Percentiles rank a stretch among this genome's conserved stretches.
Conservation (phyloP, 2,329 filamentous ascomycete species). For the Aureobasidium mangrovei region DNA sequence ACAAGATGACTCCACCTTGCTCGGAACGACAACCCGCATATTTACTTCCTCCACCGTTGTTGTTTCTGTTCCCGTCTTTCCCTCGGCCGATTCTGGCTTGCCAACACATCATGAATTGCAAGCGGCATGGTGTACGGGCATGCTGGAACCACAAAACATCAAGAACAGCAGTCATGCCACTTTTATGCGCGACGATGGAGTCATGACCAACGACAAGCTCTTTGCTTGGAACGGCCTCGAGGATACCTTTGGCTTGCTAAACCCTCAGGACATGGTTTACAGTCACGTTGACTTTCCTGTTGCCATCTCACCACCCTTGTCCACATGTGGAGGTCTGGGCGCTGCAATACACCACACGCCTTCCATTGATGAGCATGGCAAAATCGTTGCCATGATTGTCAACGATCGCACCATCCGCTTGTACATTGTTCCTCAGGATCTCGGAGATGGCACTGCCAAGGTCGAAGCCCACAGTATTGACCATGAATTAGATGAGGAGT, state of each 20-base stretch:
- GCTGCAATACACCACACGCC: conserved; percentile 30
- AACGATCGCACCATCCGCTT: conserved; percentile 30
- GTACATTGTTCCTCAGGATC: conserved; percentile 27
- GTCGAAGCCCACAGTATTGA: conserved; percentile 31
- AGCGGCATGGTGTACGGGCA: conserved; percentile 31
- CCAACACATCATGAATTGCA: conserved; percentile 30
- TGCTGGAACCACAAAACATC: conserved; percentile 31
- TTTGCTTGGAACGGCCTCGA: conserved; percentile 31
- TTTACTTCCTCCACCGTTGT: conserved; percentile 29
- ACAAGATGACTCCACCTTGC: conserved; percentile 28
- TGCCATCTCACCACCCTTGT: conserved; percentile 29
- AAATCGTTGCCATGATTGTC: conserved; percentile 31
- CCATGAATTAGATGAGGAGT: conserved; percentile 31
- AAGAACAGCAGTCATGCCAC: conserved; percentile 30
- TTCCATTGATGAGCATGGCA: conserved; percentile 29
- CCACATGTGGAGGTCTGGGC: conserved; percentile 29
- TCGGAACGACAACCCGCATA: conserved; percentile 30
- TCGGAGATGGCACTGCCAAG: conserved; percentile 21
- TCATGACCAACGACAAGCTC: conserved; percentile 25
- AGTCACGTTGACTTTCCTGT: conserved; percentile 31
- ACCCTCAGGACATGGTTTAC: conserved; percentile 28
- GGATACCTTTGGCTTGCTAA: conserved; percentile 30
- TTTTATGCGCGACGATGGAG: conserved; percentile 26
- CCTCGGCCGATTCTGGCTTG: conserved; percentile 21
- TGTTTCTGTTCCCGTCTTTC: conserved; percentile 29